phyloP scores from a whole-genome alignment of 164 flowering plant species.

The Annona squamosa region DNA sequence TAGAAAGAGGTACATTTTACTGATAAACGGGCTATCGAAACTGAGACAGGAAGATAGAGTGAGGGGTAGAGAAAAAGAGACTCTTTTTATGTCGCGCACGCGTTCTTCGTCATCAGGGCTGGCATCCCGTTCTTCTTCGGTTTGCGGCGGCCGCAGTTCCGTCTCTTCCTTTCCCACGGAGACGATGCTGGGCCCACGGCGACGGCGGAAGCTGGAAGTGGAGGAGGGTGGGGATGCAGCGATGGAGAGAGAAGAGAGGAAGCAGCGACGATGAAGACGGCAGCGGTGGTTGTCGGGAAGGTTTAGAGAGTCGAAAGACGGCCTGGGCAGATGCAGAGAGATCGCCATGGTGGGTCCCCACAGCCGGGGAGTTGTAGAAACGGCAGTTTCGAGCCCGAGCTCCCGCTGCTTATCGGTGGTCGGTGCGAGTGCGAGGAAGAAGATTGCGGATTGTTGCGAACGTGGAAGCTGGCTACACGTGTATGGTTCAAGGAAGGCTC shows the following conservation, averaged over 20 bases:
- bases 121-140: slow-evolving; percentile 10
- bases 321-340: slow-evolving; percentile 1
- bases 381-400: neutral
- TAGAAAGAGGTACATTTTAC: neutral
- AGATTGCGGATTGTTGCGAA: neutral
- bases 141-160: slow-evolving; percentile 14
- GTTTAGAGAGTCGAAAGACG: neutral
- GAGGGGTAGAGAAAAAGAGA: slow-evolving; percentile 12
- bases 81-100: slow-evolving; percentile 49
- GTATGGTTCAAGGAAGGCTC: neutral
- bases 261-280: neutral
- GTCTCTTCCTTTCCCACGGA: slow-evolving; percentile 35
- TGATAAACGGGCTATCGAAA: neutral
- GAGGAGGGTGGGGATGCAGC: neutral
- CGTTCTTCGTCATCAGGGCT: slow-evolving; percentile 41
- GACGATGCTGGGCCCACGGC: slow-evolving; percentile 1
- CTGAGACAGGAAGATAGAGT: neutral
- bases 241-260: neutral
- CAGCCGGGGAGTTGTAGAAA: neutral
- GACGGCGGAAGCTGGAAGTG: neutral
- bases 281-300: neutral
- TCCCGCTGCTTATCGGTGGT: neutral
- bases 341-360: neutral
- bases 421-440: neutral
- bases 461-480: neutral